Conservation (phyloP, 2,329 filamentous ascomycete genomes). For the Trichophyton simii region DNA sequence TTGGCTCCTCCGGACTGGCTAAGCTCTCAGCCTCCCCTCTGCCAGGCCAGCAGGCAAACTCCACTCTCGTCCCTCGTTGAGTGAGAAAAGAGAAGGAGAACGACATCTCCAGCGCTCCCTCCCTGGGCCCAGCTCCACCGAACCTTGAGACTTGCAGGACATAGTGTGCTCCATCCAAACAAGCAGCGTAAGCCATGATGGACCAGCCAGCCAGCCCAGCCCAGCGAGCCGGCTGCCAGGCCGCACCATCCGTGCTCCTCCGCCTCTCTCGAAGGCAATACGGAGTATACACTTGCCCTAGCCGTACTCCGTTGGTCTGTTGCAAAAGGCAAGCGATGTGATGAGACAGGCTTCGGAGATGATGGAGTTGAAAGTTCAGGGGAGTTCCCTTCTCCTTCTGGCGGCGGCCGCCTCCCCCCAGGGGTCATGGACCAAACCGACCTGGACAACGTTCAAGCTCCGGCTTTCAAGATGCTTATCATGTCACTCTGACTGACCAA, state of each 20-base stretch:
- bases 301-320: background rate
- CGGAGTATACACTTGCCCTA: background rate
- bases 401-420: background rate
- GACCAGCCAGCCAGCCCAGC: background rate
- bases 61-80: background rate
- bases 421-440: background rate
- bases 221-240: background rate
- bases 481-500: background rate
- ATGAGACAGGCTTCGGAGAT: background rate
- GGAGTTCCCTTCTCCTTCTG: background rate
- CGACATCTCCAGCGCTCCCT: background rate
- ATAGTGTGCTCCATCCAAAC: too few relatives aligned
- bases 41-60: background rate
- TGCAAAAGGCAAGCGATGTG: background rate
- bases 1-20: background rate
- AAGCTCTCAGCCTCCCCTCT: background rate
- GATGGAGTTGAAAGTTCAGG: background rate
- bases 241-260: background rate
- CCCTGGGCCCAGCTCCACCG: background rate
- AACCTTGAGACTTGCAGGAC: background rate
- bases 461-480: too few relatives aligned
- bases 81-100: background rate
- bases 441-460: too few relatives aligned
- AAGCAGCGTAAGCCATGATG: too few relatives aligned
- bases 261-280: background rate